A percentile compares a stretch with the other conserved stretches of the same genome.
Conservation (phyloP, 495 filamentous ascomycete genomes). For the Talaromyces stipitatus region DNA sequence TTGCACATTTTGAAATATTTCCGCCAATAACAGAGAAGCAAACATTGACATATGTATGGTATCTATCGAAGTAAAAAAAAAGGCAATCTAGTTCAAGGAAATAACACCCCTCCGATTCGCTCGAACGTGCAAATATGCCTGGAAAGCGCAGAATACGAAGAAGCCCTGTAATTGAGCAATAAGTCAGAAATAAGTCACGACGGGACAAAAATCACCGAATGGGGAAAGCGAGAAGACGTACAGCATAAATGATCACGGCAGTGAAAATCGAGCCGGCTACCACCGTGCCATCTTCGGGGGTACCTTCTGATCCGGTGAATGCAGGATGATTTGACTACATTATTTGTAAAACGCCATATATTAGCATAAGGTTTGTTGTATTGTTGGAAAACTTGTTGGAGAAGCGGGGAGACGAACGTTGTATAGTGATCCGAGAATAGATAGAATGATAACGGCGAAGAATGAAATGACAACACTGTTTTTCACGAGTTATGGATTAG, state of each 20-base stretch:
- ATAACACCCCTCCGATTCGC: conserved; percentile 76
- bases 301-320: conserved; percentile 66
- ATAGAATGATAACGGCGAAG: conserved; percentile 84
- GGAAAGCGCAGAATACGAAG: conserved; percentile 81
- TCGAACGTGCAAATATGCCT: conserved; percentile 72
- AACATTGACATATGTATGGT: background rate
- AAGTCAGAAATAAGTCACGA: conserved; percentile 8
- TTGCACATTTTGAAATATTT: background rate
- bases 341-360: background rate
- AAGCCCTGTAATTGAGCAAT: conserved; percentile 51
- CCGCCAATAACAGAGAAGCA: background rate
- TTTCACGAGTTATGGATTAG: background rate
- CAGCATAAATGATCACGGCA: conserved; percentile 77
- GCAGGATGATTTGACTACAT: conserved; percentile 62
- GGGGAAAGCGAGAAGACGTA: conserved; percentile 36
- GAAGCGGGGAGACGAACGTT: conserved; percentile 42
- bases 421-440: conserved; percentile 72
- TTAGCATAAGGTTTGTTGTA: background rate
- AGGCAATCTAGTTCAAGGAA: conserved; percentile 47
- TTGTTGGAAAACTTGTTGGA: background rate
- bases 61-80: background rate
- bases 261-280: conserved; percentile 78
- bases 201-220: background rate
- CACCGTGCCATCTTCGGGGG: conserved; percentile 63
- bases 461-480: conserved; percentile 75